Evolutionary conservation across 2,329 filamentous ascomycete species (phyloP).

Genomic region (Ophiostoma quercus): DNA sequence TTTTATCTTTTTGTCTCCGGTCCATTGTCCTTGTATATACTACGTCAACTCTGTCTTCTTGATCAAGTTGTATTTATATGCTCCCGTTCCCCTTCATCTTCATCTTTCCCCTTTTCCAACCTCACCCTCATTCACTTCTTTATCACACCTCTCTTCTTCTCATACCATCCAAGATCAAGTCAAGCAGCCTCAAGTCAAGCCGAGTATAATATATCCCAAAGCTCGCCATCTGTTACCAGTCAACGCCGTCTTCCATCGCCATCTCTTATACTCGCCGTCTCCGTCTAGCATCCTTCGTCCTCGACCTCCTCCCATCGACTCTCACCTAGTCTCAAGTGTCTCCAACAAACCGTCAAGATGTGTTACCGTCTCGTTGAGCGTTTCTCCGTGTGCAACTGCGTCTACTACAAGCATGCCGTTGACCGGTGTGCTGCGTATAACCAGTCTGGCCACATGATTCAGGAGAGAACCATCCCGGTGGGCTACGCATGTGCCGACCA

Average conservation of each 20-base stretch:
- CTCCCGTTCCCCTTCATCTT: conserved; percentile 1
- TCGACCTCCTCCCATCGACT: neutral
- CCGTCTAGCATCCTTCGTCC: neutral
- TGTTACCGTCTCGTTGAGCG: conserved; percentile 82
- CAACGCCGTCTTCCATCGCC: neutral
- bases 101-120: neutral
- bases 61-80: conserved; percentile 24
- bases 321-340: neutral
- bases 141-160: neutral
- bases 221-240: neutral
- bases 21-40: neutral
- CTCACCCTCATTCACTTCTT: neutral
- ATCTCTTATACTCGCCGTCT: neutral
- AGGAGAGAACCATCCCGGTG: conserved; percentile 72
- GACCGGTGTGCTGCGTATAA: conserved; percentile 76
- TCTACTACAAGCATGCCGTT: conserved; percentile 82
- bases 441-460: conserved; percentile 63
- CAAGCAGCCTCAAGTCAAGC: neutral
- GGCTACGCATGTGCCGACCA: conserved; percentile 71
- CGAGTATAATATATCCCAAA: neutral
- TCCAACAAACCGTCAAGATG: conserved; percentile 49
- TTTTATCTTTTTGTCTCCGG: conserved; percentile 5
- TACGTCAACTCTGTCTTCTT: neutral
- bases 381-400: conserved; percentile 79
- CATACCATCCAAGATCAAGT: neutral